A percentile compares a stretch with the other conserved stretches of the same genome.
phyloP scores from a whole-genome alignment of 1,284 basidiomycete genomes.

The Sanghuangporus baumii region DNA sequence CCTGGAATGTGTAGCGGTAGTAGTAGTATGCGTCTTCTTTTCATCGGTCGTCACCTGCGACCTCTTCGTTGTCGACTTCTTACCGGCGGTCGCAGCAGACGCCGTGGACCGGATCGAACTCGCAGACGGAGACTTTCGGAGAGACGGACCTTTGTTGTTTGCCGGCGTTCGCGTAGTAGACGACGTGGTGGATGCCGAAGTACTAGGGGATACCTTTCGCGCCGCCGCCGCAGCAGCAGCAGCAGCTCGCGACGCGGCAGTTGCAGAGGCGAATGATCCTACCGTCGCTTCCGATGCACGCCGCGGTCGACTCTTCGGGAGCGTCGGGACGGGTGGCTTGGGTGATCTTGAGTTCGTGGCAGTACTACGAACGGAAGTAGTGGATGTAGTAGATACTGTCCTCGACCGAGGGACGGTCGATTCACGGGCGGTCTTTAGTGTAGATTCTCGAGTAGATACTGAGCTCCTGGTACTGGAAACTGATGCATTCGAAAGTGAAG shows the following conservation, averaged over 20 bases:
- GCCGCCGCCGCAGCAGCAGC: too few relatives aligned
- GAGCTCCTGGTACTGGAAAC: constrained; percentile 36
- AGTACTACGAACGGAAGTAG: constrained; percentile 34
- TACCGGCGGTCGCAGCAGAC: constrained; percentile 17
- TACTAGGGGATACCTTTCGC: constrained; percentile 6
- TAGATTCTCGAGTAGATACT: constrained; percentile 34
- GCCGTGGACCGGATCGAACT: constrained; percentile 21
- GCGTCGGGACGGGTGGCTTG: constrained; percentile 17
- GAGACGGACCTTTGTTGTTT: neutral
- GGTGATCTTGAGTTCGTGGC: constrained; percentile 19
- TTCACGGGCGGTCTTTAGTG: constrained; percentile 52
- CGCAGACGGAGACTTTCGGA: constrained; percentile 10
- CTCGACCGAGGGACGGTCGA: constrained; percentile 32
- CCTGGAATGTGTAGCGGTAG: neutral
- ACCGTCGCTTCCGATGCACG: constrained; percentile 27
- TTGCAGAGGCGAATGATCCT: constrained; percentile 19
- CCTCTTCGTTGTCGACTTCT: neutral
- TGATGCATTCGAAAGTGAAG: constrained; percentile 37
- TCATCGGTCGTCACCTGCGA: neutral
- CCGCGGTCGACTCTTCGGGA: constrained; percentile 18
- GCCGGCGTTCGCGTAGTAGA: constrained; percentile 9
- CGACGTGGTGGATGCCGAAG: neutral
- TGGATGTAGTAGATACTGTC: constrained; percentile 38
- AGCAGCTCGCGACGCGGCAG: constrained; percentile 20
- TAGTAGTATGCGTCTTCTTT: neutral